Base-by-base conservation (phyloP, 768 basidiomycete genomes). In the Trametes sanguinea region DNA sequence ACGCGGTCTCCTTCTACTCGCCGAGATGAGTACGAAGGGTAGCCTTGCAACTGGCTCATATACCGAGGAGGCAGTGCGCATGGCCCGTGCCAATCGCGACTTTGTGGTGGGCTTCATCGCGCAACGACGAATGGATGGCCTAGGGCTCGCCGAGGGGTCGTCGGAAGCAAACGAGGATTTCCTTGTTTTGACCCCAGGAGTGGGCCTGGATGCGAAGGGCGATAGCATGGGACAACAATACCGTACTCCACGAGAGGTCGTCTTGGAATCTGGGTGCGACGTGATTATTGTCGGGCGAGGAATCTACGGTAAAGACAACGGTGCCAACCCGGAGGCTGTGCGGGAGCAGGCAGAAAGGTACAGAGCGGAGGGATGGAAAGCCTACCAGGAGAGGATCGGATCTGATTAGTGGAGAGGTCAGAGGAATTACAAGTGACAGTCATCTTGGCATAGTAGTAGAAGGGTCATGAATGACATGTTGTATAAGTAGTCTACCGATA, bases 61-160 rank as follows among this genome's bases (percentile, higher is more conserved):
- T 76, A 95, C 94, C 0, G 82, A 87, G 58, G 83, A 85, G 44
- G 89, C 95, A 1, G 87, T 98, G 46, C 83, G 84, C 11, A 95
- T 98, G 90, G 96, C 97, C 7, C 83, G 91, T 17, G 79, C 79
- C 42, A 81, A 90, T 67, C 83, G 85, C 17, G 85, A 89, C 66
- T 99, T 98, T 72, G 96, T 98, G 47, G 86, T 98, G 67, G 97
- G 97, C 5, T 98, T 98, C 77, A 93, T 99, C 71, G 94, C 95
- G 10, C 92, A 95, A 75, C 78, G 81, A 55, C 81, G 95, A 47
- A 89, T 97, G 82, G 92, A 95, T 60, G 80, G 82, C 32, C 71
- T 89, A 17, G 87, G 84, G 27, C 65, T 72, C 10, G 68, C 68
- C 14, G 75, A 76, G 3, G 67, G 71, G 8, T 61, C 57, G 48